Evolutionary conservation across 1,284 basidiomycete species (phyloP).

Genomic region (Cryptococcus sp.): DNA sequence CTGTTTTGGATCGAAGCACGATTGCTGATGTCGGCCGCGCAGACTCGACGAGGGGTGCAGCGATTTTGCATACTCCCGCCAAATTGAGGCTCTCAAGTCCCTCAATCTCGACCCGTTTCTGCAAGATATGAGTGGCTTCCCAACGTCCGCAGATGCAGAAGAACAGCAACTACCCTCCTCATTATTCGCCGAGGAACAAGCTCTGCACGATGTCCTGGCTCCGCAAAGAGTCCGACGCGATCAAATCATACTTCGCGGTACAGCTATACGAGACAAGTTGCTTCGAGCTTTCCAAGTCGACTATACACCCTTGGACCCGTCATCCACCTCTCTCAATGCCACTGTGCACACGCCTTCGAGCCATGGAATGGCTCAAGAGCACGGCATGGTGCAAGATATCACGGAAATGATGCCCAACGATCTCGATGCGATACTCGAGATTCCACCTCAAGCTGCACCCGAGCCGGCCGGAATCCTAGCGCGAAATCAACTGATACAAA

Average conservation of each 20-base stretch:
- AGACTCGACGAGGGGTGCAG: constrained; percentile 71
- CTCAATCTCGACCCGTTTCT: constrained; percentile 63
- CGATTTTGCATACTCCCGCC: constrained; percentile 68
- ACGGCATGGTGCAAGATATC: constrained; percentile 23
- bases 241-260: constrained; percentile 65
- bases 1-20: background rate
- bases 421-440: constrained; percentile 38
- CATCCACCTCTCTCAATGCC: background rate
- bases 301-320: constrained; percentile 33
- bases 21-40: constrained; percentile 3
- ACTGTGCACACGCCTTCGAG: background rate
- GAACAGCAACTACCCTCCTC: background rate
- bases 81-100: constrained; percentile 66
- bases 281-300: constrained; percentile 59
- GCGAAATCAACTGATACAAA: constrained; percentile 69
- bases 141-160: constrained; percentile 1
- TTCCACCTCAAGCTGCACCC: constrained; percentile 1
- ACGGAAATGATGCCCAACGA: constrained; percentile 33
- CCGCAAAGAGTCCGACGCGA: constrained; percentile 28
- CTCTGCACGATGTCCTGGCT: background rate
- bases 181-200: background rate
- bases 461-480: constrained; percentile 61
- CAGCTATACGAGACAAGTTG: constrained; percentile 67
- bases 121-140: constrained; percentile 47
- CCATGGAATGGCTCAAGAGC: background rate